Evolutionary conservation across 257 asterid genomes (phyloP), one percentile per base, ranked within the genome.

Genomic region (Nicotiana tomentosiformis): DNA sequence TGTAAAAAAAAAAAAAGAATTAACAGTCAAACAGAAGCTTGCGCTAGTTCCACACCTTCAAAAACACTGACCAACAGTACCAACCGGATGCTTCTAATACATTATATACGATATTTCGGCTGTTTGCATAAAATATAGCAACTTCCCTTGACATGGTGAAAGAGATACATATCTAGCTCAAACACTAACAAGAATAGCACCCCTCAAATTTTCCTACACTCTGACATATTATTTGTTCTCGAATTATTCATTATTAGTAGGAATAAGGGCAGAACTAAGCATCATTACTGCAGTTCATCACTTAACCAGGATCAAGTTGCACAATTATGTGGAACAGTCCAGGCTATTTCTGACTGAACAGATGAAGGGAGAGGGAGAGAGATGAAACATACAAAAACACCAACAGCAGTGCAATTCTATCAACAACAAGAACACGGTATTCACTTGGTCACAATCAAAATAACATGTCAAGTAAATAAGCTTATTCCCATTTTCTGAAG

Each of bases 1-100:
- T 96, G 89, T 72, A 51, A 56, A 10, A 67, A 72, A 62, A 62
- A n/a, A 68, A 37, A 57, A 7, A 7, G 67, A 51, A 77, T 18
- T 1, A 67, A 77, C 67, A 20, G 77, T 35, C n/a, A 81, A 10
- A 53, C 16, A 66, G 72, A 81, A 23, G 49, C 43, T 11, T 55
- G 67, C 26, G 39, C 67, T 62, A 15, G 16, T 53, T 32, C 17
- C 6, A n/a, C 26, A 49, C 55, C 61, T 53, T 30, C 10, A 14
- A 55, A 33, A 43, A 11, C 10, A 17, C 17, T 29, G 64, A 72
- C 64, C 66, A 62, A 80, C 69, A 39, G 58, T 80, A 26, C 29
- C 5, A 60, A 80, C 10, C 10, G 2, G 32, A 80, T 61, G 83
- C 37, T 43, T 43, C 51, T 12, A 64, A 62, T 35, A 39, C 26